Percentiles rank a stretch among this genome's conserved stretches.
Conservation (phyloP, 768 basidiomycete species). For the Calocybe cyanea region DNA sequence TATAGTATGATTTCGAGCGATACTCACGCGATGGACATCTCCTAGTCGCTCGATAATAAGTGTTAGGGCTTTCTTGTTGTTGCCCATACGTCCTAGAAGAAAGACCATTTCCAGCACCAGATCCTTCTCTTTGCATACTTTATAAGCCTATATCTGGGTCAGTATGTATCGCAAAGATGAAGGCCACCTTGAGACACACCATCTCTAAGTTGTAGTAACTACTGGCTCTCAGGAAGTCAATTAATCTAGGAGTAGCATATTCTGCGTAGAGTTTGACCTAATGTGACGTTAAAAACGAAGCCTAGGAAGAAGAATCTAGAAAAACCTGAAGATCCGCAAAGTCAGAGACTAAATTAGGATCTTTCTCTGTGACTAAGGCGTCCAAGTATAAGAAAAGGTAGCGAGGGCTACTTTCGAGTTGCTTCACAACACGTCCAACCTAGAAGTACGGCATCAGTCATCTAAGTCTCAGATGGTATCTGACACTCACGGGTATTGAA, state of each 20-base stretch:
- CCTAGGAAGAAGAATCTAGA: neutral
- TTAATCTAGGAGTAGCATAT: conserved; percentile 70
- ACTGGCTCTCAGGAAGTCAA: conserved; percentile 89
- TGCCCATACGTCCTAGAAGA: conserved; percentile 94
- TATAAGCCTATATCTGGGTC: conserved; percentile 60
- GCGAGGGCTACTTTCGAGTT: conserved; percentile 68
- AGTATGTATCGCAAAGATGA: neutral
- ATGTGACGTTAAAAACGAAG: neutral
- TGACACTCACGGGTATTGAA: conserved; percentile 79
- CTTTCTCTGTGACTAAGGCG: conserved; percentile 75
- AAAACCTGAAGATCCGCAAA: conserved; percentile 82
- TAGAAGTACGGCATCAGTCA: conserved; percentile 23
- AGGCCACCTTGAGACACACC: conserved; percentile 32
- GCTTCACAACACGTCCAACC: conserved; percentile 86
- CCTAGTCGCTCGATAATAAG: conserved; percentile 94
- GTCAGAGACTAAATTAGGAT: conserved; percentile 71
- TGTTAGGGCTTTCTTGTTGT: conserved; percentile 91
- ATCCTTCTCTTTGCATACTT: conserved; percentile 79
- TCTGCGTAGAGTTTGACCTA: conserved; percentile 92
- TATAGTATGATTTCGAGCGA: neutral
- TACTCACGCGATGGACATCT: conserved; percentile 79
- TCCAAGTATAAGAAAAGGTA: conserved; percentile 95
- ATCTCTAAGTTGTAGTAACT: conserved; percentile 88
- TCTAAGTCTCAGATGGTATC: neutral
- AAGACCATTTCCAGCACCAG: conserved; percentile 97